Evolutionary conservation across 192 early-diverging fungal genomes (phyloP).

Genomic region (Entomortierella lignicola): DNA sequence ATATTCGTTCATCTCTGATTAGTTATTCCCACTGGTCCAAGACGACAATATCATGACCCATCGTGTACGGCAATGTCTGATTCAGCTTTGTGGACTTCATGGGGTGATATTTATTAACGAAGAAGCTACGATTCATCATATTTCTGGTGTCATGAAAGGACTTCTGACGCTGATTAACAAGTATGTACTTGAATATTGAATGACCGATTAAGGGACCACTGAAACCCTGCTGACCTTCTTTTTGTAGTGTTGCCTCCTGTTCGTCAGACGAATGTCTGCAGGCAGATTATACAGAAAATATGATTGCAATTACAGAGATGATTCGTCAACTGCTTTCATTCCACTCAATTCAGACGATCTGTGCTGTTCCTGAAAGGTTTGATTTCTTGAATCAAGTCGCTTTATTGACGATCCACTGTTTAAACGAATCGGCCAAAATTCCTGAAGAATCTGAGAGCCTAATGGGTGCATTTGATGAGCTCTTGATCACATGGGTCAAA

Average conservation of each 20-base stretch:
- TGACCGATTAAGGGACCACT: background rate
- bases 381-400: slow-evolving; percentile 69
- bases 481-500: slow-evolving; percentile 69
- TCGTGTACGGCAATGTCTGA: slow-evolving; percentile 67
- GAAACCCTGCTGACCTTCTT: background rate
- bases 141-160: slow-evolving; percentile 64
- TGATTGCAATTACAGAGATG: slow-evolving; percentile 61
- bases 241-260: slow-evolving; percentile 37
- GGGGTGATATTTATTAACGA: slow-evolving; percentile 63
- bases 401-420: slow-evolving; percentile 64
- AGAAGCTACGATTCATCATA: slow-evolving; percentile 61
- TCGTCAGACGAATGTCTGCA: slow-evolving; percentile 52
- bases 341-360: slow-evolving; percentile 60
- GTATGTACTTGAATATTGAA: slow-evolving; percentile 46
- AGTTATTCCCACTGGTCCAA: slow-evolving; percentile 62
- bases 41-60: slow-evolving; percentile 61
- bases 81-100: slow-evolving; percentile 71
- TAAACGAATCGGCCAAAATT: slow-evolving; percentile 60
- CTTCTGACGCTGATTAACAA: slow-evolving; percentile 63
- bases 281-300: slow-evolving; percentile 48
- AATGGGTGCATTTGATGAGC: slow-evolving; percentile 71
- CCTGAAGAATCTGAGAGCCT: slow-evolving; percentile 62
- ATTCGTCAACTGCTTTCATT: slow-evolving; percentile 66
- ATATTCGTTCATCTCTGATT: background rate
- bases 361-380: slow-evolving; percentile 63